Conservation (phyloP, 1,284 basidiomycete genomes). For the Leccinum fuscescens region DNA sequence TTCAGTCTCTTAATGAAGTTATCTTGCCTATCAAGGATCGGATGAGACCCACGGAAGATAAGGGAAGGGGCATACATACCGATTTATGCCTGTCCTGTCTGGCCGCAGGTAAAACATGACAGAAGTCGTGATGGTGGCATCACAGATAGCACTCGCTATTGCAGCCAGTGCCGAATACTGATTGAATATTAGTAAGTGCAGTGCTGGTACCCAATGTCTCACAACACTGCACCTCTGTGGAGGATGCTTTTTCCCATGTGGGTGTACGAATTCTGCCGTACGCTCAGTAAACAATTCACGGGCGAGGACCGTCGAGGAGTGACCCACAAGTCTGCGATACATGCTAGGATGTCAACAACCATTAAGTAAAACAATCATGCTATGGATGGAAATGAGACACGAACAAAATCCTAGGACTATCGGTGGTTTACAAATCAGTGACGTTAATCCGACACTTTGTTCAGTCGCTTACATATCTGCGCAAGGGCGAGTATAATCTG, state of each 20-base stretch:
- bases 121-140: constrained; percentile 21
- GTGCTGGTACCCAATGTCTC: neutral
- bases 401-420: constrained; percentile 20
- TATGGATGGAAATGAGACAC: neutral
- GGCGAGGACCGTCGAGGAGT: neutral
- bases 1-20: constrained; percentile 19
- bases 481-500: constrained; percentile 10
- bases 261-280: constrained; percentile 9
- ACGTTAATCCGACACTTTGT: neutral
- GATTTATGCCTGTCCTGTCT: constrained; percentile 9
- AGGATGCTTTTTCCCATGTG: constrained; percentile 4
- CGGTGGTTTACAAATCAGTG: neutral
- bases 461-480: constrained; percentile 16
- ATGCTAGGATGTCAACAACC: constrained; percentile 6
- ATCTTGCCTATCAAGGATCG: neutral
- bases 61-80: constrained; percentile 8
- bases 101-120: constrained; percentile 21
- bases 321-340: constrained; percentile 6
- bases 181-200: neutral
- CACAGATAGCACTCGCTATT: constrained; percentile 19
- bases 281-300: neutral
- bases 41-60: no score
- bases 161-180: constrained; percentile 10
- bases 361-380: neutral
- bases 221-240: constrained; percentile 3